Evolutionary conservation across 2,329 filamentous ascomycete species (phyloP), one percentile per base, ranked within the genome.

Genomic region (Rasamsonia emersonii): DNA sequence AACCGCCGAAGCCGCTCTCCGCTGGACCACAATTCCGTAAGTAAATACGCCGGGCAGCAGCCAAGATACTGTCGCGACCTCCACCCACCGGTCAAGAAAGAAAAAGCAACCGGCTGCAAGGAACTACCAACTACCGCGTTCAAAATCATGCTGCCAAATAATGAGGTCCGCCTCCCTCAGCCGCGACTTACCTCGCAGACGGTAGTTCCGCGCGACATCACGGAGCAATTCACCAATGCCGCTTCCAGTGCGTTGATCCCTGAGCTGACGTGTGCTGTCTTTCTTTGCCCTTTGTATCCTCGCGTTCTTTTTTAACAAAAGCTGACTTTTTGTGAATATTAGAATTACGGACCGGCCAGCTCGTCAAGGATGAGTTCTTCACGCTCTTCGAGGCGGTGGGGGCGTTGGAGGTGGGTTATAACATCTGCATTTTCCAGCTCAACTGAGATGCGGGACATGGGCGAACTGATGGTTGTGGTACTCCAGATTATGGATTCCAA

Each of bases 401-500:
- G 38, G 76, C 76, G 40, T 62, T 80, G 38, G 76, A 80, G 68
- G 66, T 69, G 44, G 34, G 61, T 48, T 35, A 17, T 23, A 24
- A 14, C 9, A 9, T 10, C 24, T n/a, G n/a, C n/a, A 27, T 23
- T n/a, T 20, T 28, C 20, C 30, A 32, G 28, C 34, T 32, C 31
- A 33, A 33, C 28, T 19, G 8, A 26, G 26, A 9, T 5, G 24
- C 32, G 16, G 16, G 30, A 21, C 14, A 13, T 8, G n/a, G n/a
- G n/a, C n/a, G n/a, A 29, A 21, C n/a, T 16, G 10, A 10, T 24
- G 21, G n/a, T 19, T 5, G 17, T 9, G 15, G 4, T 10, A 10
- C 11, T 16, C 32, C 49, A 98, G 91, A 94, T 98, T 47, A 95
- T 95, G 85, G 91, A 98, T 52, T 79, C 84, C 1, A 98, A 96